These are phyloP conservation scores for Viola pubescens DNA, from an alignment of 441 rosid species.

Conservation along the genomic window DNA sequence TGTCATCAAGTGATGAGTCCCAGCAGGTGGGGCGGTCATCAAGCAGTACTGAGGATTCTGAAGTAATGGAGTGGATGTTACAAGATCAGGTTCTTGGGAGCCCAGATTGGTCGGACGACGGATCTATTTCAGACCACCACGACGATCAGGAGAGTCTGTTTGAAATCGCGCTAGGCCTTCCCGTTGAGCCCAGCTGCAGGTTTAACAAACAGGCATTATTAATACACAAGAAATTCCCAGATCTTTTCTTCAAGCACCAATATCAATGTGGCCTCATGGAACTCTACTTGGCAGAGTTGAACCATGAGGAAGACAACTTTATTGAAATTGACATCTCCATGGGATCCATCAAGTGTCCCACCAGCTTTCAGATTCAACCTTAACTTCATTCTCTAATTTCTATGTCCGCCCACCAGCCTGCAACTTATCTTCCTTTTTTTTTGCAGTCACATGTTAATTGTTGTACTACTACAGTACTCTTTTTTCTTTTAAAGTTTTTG, in stretches of 20 bases:
- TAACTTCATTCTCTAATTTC: slow-evolving; percentile 14
- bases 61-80: slow-evolving; percentile 37
- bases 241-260: slow-evolving; percentile 30
- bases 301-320: slow-evolving; percentile 75
- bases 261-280: slow-evolving; percentile 28
- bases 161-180: slow-evolving; percentile 54
- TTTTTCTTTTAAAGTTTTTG: slow-evolving; percentile 25
- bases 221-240: slow-evolving; percentile 27
- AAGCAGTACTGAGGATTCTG: slow-evolving; percentile 42
- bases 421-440: no score
- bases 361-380: slow-evolving; percentile 58
- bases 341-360: slow-evolving; percentile 75
- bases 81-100: slow-evolving; percentile 26
- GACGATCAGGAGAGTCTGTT: slow-evolving; percentile 70
- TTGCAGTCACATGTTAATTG: no score
- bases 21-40: slow-evolving; percentile 22
- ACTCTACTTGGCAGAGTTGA: slow-evolving; percentile 40
- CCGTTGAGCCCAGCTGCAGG: slow-evolving; percentile 33
- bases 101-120: slow-evolving; percentile 38
- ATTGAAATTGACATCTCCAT: slow-evolving; percentile 85
- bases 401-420: not conserved
- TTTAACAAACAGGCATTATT: no score
- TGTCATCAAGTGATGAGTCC: slow-evolving; percentile 29
- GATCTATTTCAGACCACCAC: slow-evolving; percentile 33
- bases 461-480: not conserved